Evolutionary conservation across 768 basidiomycete genomes (phyloP).

Genomic region (Leccinum longicurvipes): DNA sequence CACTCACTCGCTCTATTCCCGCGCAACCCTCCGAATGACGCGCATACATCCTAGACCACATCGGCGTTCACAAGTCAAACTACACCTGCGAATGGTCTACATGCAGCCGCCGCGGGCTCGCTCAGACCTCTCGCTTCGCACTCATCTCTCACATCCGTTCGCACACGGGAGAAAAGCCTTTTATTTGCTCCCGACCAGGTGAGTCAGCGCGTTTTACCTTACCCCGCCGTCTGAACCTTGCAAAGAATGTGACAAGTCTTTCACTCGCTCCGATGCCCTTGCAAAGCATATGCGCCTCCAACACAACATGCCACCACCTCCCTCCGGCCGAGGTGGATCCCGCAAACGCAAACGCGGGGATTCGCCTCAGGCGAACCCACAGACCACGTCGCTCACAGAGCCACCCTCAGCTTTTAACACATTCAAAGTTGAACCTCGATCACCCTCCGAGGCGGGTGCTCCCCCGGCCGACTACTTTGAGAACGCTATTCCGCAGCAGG

Average conservation of each 20-base stretch:
- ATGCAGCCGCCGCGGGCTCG: slow-evolving; percentile 74
- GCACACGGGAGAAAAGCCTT: slow-evolving; percentile 94
- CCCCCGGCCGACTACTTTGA: slow-evolving; percentile 35
- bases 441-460: slow-evolving; percentile 36
- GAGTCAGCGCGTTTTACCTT: slow-evolving; percentile 29
- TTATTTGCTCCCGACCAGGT: slow-evolving; percentile 80
- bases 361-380: slow-evolving; percentile 22
- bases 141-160: slow-evolving; percentile 88
- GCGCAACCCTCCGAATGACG: not conserved
- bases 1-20: too few species aligned
- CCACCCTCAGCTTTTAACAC: slow-evolving; percentile 46
- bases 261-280: slow-evolving; percentile 92
- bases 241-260: slow-evolving; percentile 90
- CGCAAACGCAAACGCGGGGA: slow-evolving; percentile 67
- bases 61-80: slow-evolving; percentile 78
- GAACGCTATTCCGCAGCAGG: slow-evolving; percentile 10
- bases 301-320: slow-evolving; percentile 73
- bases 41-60: slow-evolving; percentile 53
- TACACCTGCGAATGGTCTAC: slow-evolving; percentile 90
- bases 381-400: slow-evolving; percentile 17
- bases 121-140: slow-evolving; percentile 87
- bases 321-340: slow-evolving; percentile 66
- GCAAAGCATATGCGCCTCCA: slow-evolving; percentile 91
- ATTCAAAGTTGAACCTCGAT: slow-evolving; percentile 60
- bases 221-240: not conserved